Percentiles rank a stretch among this genome's conserved stretches.
Conservation (phyloP, 116 monocot genomes). For the Phalaenopsis hybrid region DNA sequence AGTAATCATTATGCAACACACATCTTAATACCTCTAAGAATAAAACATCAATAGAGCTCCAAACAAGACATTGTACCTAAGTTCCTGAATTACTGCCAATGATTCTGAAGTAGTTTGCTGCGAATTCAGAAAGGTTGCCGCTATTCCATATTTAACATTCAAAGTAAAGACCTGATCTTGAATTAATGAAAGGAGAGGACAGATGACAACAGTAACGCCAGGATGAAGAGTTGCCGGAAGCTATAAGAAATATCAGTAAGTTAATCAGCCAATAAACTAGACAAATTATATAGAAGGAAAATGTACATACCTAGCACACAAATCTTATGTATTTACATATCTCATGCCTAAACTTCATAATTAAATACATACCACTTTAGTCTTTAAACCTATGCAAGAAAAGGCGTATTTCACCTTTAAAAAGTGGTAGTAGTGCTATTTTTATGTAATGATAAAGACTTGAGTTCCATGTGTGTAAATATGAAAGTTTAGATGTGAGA, state of each 20-base stretch:
- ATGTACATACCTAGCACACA: too few relatives aligned
- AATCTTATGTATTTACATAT: too few relatives aligned
- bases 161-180: slow-evolving; percentile 84
- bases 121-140: slow-evolving; percentile 89
- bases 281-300: not conserved
- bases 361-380: too few relatives aligned
- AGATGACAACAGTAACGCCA: slow-evolving; percentile 81
- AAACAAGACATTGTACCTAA: slow-evolving; percentile 35
- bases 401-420: too few relatives aligned
- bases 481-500: too few relatives aligned
- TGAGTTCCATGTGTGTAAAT: too few relatives aligned
- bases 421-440: too few relatives aligned
- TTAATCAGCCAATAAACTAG: not conserved
- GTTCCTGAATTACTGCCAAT: slow-evolving; percentile 66
- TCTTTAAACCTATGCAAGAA: too few relatives aligned
- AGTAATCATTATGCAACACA: not conserved
- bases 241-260: slow-evolving; percentile 22
- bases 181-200: slow-evolving; percentile 86
- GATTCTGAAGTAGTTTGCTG: slow-evolving; percentile 86
- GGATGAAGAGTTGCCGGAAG: slow-evolving; percentile 89
- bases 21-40: not conserved
- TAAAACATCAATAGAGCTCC: not conserved
- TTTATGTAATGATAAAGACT: too few relatives aligned
- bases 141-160: slow-evolving; percentile 72
- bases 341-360: too few relatives aligned